Conservation (phyloP, 768 basidiomycete genomes). For the Pholiota molesta region DNA sequence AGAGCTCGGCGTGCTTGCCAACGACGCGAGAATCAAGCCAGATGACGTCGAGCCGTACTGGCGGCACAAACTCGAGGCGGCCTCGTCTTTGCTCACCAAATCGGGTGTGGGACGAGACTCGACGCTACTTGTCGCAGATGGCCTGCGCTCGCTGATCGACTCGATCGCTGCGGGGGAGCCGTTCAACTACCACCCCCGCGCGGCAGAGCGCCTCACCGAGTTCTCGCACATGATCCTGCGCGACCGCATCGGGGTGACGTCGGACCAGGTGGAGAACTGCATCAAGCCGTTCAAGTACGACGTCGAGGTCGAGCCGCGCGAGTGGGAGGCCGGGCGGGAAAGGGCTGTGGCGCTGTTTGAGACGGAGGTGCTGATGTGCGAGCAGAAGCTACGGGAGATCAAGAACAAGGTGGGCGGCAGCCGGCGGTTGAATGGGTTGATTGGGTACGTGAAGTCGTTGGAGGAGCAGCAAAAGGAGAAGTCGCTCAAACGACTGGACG, state of each 20-base stretch:
- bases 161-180: constrained; percentile 89
- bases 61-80: constrained; percentile 96
- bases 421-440: constrained; percentile 73
- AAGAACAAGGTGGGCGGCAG: constrained; percentile 86
- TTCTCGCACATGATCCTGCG: constrained; percentile 93
- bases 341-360: constrained; percentile 80
- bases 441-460: constrained; percentile 78
- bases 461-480: constrained; percentile 78
- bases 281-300: constrained; percentile 99
- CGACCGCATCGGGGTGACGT: constrained; percentile 91
- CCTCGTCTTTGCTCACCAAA: constrained; percentile 91
- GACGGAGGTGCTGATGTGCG: constrained; percentile 83
- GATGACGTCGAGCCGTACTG: constrained; percentile 89
- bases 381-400: constrained; percentile 85
- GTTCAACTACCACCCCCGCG: constrained; percentile 86
- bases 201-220: constrained; percentile 86
- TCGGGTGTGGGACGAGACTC: constrained; percentile 94
- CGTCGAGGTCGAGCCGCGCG: constrained; percentile 89
- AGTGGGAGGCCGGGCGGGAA: constrained; percentile 88
- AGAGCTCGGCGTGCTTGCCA: constrained; percentile 73
- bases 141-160: constrained; percentile 86
- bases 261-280: constrained; percentile 99
- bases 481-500: constrained; percentile 52
- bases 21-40: constrained; percentile 68
- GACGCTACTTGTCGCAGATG: constrained; percentile 93